Conservation (phyloP, 2,329 filamentous ascomycete genomes). For the Phoma sp. region DNA sequence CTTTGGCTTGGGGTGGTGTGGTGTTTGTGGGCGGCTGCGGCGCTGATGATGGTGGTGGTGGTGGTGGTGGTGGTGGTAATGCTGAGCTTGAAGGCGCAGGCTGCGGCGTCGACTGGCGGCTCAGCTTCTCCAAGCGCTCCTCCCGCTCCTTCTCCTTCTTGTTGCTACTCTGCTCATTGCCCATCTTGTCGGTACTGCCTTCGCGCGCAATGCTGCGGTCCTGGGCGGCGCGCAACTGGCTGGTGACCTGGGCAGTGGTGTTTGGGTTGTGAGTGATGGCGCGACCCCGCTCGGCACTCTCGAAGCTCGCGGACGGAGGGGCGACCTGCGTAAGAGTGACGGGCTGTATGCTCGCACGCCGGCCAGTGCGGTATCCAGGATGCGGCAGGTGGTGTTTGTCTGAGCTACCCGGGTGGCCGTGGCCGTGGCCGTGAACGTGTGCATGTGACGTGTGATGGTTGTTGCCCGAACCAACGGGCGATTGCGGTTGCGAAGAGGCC, state of each 20-base stretch:
- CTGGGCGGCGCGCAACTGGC: constrained; percentile 41
- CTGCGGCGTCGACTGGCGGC: constrained; percentile 15
- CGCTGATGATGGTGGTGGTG: neutral
- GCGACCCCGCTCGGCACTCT: constrained; percentile 44
- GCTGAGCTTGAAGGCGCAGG: constrained; percentile 8
- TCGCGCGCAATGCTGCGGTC: constrained; percentile 27
- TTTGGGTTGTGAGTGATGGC: constrained; percentile 32
- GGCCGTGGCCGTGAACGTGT: constrained; percentile 2
- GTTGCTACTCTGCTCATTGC: constrained; percentile 49
- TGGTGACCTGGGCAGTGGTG: constrained; percentile 33
- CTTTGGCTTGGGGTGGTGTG: constrained; percentile 26
- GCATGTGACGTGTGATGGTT: constrained; percentile 13
- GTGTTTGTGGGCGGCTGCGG: constrained; percentile 39
- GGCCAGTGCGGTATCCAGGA: constrained; percentile 35
- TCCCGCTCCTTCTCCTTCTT: constrained; percentile 23
- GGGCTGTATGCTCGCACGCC: constrained; percentile 51
- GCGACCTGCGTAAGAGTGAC: constrained; percentile 46
- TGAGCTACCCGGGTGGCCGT: neutral
- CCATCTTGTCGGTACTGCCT: constrained; percentile 38
- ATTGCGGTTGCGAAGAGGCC: constrained; percentile 32
- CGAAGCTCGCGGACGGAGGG: constrained; percentile 47
- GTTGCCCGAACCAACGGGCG: constrained; percentile 23
- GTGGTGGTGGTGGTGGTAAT: neutral
- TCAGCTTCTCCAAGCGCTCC: constrained; percentile 10
- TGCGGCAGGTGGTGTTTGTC: constrained; percentile 19